Evolutionary conservation across 306 rosid species (phyloP).

Genomic region (Prunus dulcis): DNA sequence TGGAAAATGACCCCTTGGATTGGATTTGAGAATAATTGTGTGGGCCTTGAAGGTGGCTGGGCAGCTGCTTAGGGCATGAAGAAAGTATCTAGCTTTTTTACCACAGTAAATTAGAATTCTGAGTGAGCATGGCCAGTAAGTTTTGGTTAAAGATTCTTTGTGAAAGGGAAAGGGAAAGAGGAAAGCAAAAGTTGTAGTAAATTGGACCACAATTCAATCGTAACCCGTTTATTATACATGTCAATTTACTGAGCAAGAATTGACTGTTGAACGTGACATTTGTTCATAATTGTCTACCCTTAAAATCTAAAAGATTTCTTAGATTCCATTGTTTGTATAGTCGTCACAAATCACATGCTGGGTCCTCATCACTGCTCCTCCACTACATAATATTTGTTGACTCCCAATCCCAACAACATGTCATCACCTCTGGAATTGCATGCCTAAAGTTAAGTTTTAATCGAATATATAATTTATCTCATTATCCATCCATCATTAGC

Average conservation of each 20-base stretch:
- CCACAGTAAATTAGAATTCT: neutral
- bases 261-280: slow-evolving; percentile 25
- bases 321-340: neutral
- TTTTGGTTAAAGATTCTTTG: slow-evolving; percentile 4
- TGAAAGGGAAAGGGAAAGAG: slow-evolving; percentile 5
- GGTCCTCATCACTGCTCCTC: neutral
- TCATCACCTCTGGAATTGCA: neutral
- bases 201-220: slow-evolving; percentile 23
- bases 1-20: neutral
- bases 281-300: slow-evolving; percentile 6
- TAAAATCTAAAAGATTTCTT: slow-evolving; percentile 9
- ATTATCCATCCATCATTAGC: neutral
- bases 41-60: neutral
- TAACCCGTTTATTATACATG: slow-evolving; percentile 4
- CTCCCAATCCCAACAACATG: neutral
- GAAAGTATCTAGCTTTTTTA: neutral
- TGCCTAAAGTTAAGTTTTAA: neutral
- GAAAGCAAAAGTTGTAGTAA: neutral
- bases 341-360: neutral
- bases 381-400: neutral
- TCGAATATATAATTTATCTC: neutral
- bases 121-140: neutral
- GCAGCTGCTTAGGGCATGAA: neutral
- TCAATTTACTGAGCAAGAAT: slow-evolving; percentile 14
- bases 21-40: neutral